Evolutionary conservation across 2,329 filamentous ascomycete genomes (phyloP).

Genomic region (Xylariales sp.): DNA sequence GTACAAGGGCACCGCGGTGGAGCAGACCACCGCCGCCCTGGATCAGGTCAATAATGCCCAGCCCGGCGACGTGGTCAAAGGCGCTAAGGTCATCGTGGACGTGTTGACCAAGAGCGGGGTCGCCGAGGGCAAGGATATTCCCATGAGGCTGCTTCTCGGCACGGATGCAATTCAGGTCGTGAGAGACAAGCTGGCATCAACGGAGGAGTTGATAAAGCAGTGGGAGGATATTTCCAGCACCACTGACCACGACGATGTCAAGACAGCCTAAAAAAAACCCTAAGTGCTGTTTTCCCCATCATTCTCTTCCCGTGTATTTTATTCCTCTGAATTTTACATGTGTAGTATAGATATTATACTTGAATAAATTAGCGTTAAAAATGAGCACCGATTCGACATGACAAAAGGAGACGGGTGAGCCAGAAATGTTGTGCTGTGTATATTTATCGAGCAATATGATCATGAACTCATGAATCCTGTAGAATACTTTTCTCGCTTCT

Average conservation of each 20-base stretch:
- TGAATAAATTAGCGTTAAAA: too few relatives aligned
- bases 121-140: constrained; percentile 43
- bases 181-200: constrained; percentile 36
- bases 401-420: too few relatives aligned
- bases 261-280: constrained; percentile 10
- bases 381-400: too few relatives aligned
- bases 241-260: constrained; percentile 28
- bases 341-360: too few relatives aligned
- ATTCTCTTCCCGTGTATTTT: too few relatives aligned
- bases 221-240: constrained; percentile 41
- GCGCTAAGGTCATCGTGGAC: constrained; percentile 47
- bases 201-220: constrained; percentile 38
- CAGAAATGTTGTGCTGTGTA: too few relatives aligned
- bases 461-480: too few relatives aligned
- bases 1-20: constrained; percentile 19
- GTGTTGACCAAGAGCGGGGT: constrained; percentile 46
- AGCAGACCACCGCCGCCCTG: constrained; percentile 25
- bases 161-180: constrained; percentile 41
- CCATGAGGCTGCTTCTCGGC: constrained; percentile 50
- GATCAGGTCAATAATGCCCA: constrained; percentile 40
- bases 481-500: too few relatives aligned
- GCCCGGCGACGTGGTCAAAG: constrained; percentile 52
- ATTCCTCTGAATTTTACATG: too few relatives aligned
- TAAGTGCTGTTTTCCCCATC: too few relatives aligned
- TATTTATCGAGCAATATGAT: too few relatives aligned